These are phyloP conservation scores for Tremella mesenterica DNA, from an alignment of 768 basidiomycete genomes.

Conservation along the genomic window DNA sequence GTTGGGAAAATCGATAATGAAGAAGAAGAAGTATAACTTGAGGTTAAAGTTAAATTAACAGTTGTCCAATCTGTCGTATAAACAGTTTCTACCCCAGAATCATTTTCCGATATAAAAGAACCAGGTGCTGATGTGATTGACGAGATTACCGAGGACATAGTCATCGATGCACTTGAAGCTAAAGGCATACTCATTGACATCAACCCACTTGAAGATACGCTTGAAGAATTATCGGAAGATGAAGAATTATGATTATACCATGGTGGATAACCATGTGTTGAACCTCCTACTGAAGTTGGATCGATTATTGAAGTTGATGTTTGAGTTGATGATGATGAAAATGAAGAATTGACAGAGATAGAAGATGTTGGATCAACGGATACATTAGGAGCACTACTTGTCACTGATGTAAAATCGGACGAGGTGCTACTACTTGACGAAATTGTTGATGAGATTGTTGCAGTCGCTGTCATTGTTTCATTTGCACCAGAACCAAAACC, in stretches of 20 bases:
- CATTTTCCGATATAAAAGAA: slow-evolving; percentile 18
- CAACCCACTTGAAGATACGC: background rate
- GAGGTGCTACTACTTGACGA: no score
- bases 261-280: slow-evolving; percentile 9
- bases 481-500: background rate
- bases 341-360: background rate
- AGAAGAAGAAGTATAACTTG: slow-evolving; percentile 5
- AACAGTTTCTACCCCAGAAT: slow-evolving; percentile 31
- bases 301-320: slow-evolving; percentile 1
- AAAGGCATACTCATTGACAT: no score
- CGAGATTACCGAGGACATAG: slow-evolving; percentile 17
- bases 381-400: background rate
- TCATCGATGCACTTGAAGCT: background rate
- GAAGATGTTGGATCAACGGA: background rate
- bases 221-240: background rate
- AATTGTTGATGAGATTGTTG: no score
- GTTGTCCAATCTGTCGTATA: slow-evolving; percentile 25
- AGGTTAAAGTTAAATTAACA: slow-evolving; percentile 38
- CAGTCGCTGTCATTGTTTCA: background rate
- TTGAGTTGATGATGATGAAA: no score
- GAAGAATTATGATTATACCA: background rate
- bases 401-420: background rate
- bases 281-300: background rate
- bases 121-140: slow-evolving; percentile 16
- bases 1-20: no score